Evolutionary conservation across 495 filamentous ascomycete genomes (phyloP).

Genomic region (Cercophora sp.): DNA sequence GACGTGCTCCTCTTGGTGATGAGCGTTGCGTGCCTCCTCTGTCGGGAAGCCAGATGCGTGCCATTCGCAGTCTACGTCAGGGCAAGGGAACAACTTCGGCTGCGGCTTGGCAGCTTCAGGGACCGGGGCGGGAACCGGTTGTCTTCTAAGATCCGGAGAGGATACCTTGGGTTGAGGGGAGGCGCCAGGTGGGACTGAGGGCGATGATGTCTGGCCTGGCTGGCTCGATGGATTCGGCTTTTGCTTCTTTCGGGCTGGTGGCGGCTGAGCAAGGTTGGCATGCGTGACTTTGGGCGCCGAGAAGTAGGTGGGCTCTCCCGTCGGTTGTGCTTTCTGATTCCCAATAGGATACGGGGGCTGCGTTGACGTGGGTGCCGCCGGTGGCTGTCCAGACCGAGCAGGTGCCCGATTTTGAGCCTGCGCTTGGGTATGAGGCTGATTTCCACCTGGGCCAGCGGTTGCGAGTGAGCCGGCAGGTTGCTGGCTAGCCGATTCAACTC

Average conservation of each 20-base stretch:
- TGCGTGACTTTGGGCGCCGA: slow-evolving; percentile 42
- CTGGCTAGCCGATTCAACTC: no score
- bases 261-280: slow-evolving; percentile 47
- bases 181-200: slow-evolving; percentile 27
- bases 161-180: slow-evolving; percentile 47
- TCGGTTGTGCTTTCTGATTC: slow-evolving; percentile 65
- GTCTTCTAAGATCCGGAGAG: slow-evolving; percentile 45
- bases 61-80: slow-evolving; percentile 43
- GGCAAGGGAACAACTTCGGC: slow-evolving; percentile 40
- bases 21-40: slow-evolving; percentile 48
- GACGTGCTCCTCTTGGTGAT: slow-evolving; percentile 52
- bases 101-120: slow-evolving; percentile 25
- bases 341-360: slow-evolving; percentile 66
- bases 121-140: slow-evolving; percentile 33
- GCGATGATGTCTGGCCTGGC: slow-evolving; percentile 24
- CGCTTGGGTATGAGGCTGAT: no score
- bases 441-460: no score
- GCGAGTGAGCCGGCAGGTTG: no score
- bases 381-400: no score
- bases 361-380: slow-evolving; percentile 59
- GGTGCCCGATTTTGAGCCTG: no score
- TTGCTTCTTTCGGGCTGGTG: slow-evolving; percentile 49
- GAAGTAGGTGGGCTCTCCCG: slow-evolving; percentile 60
- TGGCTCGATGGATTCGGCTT: slow-evolving; percentile 38
- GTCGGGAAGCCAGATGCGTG: slow-evolving; percentile 47